phyloP scores from a whole-genome alignment of 768 basidiomycete genomes.

The Rhizopogon roseolus region DNA sequence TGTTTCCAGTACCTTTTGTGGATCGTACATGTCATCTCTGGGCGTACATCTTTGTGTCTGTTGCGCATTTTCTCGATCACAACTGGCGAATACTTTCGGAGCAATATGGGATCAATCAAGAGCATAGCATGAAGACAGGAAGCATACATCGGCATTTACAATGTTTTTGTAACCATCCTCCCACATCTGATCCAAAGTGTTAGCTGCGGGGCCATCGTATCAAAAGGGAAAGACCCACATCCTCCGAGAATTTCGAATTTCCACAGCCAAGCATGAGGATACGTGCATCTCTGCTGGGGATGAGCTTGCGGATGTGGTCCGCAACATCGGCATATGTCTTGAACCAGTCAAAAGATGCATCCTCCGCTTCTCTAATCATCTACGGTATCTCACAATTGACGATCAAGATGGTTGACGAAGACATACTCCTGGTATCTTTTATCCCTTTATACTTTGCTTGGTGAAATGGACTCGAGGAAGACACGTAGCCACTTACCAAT shows the following conservation, averaged over 20 bases:
- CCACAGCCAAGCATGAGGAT: constrained; percentile 85
- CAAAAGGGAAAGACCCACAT: constrained; percentile 37
- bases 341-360: constrained; percentile 81
- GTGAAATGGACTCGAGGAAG: not conserved
- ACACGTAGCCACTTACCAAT: constrained; percentile 47
- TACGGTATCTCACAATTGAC: constrained; percentile 3
- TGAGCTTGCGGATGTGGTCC: constrained; percentile 49
- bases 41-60: constrained; percentile 43
- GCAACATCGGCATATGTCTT: constrained; percentile 76
- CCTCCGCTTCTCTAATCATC: constrained; percentile 46
- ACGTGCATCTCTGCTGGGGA: constrained; percentile 54
- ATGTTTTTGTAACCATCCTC: constrained; percentile 82
- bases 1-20: not conserved
- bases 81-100: constrained; percentile 62
- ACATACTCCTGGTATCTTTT: constrained; percentile 62
- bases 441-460: constrained; percentile 43
- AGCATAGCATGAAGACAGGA: not conserved
- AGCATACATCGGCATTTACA: constrained; percentile 67
- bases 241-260: constrained; percentile 76
- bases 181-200: constrained; percentile 59
- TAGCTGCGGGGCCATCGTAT: not conserved
- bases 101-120: not conserved
- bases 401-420: not conserved
- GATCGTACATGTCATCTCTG: constrained; percentile 67
- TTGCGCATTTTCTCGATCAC: constrained; percentile 71